phyloP scores from a whole-genome alignment of 345 rosid genomes.

The Eucalyptus marginata region DNA sequence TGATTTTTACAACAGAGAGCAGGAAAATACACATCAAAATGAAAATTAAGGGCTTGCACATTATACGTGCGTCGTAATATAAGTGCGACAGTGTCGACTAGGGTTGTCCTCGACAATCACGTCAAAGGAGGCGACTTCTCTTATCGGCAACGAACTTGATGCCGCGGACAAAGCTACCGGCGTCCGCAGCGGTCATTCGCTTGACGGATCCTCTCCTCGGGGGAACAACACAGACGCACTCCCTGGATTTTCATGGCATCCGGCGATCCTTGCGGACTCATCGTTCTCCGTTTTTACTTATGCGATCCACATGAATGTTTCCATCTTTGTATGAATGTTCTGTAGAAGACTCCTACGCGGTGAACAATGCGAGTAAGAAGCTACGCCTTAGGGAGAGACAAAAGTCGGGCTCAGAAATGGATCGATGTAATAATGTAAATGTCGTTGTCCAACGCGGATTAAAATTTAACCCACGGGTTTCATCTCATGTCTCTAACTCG shows the following conservation, averaged over 20 bases:
- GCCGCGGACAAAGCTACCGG: not conserved
- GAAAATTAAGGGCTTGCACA: not conserved
- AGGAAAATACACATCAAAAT: not conserved
- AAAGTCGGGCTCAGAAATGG: not conserved
- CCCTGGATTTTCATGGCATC: not conserved
- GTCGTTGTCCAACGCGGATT: not conserved
- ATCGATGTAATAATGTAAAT: not conserved
- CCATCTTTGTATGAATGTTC: not conserved
- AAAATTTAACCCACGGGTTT: fast-evolving
- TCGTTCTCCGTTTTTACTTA: not conserved
- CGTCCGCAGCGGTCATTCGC: not conserved
- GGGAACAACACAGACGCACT: not conserved
- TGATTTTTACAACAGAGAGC: not conserved
- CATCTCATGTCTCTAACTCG: not conserved
- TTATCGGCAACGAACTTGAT: not conserved
- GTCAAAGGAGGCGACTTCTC: not conserved
- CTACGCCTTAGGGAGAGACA: not conserved
- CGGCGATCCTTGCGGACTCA: not conserved
- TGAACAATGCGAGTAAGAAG: not conserved
- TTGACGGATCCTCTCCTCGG: not conserved
- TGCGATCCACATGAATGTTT: not conserved
- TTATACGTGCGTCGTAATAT: not conserved
- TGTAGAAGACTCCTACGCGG: not conserved
- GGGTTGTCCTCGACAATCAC: not conserved
- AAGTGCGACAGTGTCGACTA: not conserved